Evolutionary conservation across 169 alveolate genomes (phyloP).

Genomic region (Sarcocystis neurona): DNA sequence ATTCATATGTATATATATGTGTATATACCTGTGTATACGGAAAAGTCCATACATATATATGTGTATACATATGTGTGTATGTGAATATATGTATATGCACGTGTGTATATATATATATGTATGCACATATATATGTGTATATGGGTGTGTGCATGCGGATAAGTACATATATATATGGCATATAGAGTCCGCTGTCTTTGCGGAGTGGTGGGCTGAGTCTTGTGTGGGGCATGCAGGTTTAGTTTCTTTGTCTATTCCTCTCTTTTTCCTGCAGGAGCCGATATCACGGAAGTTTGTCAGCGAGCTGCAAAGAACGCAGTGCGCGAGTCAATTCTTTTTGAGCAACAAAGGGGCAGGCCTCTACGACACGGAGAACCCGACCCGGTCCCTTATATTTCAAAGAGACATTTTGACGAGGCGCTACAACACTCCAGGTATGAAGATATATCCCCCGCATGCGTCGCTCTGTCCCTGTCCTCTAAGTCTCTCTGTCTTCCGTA

Average conservation of each 20-base stretch:
- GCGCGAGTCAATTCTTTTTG: slow-evolving; percentile 92
- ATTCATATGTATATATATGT: neutral
- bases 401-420: slow-evolving; percentile 93
- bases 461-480: neutral
- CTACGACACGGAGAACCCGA: slow-evolving; percentile 80
- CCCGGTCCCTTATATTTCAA: slow-evolving; percentile 92
- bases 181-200: neutral
- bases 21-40: neutral
- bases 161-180: neutral
- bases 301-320: slow-evolving; percentile 98
- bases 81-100: neutral
- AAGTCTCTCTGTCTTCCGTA: neutral
- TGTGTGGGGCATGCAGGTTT: slow-evolving; percentile 93
- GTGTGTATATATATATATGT: neutral
- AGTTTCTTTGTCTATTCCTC: slow-evolving; percentile 66
- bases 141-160: neutral
- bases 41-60: neutral
- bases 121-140: neutral
- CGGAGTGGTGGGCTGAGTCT: slow-evolving; percentile 91
- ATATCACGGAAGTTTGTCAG: slow-evolving; percentile 96
- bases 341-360: slow-evolving; percentile 67
- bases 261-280: slow-evolving; percentile 95
- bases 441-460: neutral
- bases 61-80: too few relatives aligned
- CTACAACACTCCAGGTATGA: slow-evolving; percentile 87